Base-by-base conservation (phyloP, 257 asterid genomes). In the Ballota nigra region DNA sequence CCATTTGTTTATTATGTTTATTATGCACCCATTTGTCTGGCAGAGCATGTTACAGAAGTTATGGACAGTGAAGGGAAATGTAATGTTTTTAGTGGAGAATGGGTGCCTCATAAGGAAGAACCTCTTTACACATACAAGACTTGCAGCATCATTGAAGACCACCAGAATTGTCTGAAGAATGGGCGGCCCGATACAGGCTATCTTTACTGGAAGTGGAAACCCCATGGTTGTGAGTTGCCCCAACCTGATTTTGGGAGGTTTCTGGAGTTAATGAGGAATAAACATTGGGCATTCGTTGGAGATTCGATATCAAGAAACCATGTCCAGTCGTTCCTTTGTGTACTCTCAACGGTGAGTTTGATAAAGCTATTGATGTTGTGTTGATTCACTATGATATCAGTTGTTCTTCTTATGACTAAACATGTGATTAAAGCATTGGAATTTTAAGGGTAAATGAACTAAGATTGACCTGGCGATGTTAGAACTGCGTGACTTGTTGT, bases 281-380 rank as follows among this genome's bases (percentile, higher is more conserved):
- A 88, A 80, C 78, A 72, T 40, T 88, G 87, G 95, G 96, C 84
- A 0, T 85, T 90, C 60, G 68, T 92, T 40, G 98, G 98, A 12
- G 97, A 92, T 82, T 92, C 98, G 20, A 88, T 92, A 57, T 75
- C 96, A 0, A 63, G 97, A 70, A 92, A 92, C 83, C 98, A 92
- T 60, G 85, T 86, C 10, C 90, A 92, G 11, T 92, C 98, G 6
- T 73, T 90, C 63, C 85, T 92, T 28, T 92, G 98, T 73, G 52
- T 81, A 10, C 97, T 92, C 59, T 88, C 96, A 28, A 79, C 76
- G 86, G 98, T 92, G 76, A 67, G 72, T 58, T 22, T 4, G 2
- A 6, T 64, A 6, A 53, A 61, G 28, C 45, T 43, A 3, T 11
- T 73, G 24, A 16, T 71, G 31, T 13, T n/a, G 13, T 64, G 13